phyloP scores from a whole-genome alignment of 352 stramenopile genomes.

The Aphanomyces astaci region DNA sequence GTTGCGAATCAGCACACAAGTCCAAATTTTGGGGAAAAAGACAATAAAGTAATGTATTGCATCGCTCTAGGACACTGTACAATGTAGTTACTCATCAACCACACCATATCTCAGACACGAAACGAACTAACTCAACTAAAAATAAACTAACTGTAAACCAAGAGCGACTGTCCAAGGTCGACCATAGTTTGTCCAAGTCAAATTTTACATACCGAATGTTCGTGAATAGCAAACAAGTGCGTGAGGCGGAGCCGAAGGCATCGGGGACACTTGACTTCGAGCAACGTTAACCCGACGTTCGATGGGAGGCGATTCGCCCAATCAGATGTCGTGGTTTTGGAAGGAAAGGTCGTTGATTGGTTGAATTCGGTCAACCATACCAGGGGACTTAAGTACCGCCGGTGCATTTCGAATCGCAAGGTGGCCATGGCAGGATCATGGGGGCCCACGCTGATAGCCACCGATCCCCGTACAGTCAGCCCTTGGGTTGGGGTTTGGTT shows the following conservation, averaged over 20 bases:
- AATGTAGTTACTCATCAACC: too few relatives aligned
- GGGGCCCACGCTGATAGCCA: constrained; percentile 62
- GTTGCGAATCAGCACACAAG: too few relatives aligned
- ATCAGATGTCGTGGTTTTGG: too few relatives aligned
- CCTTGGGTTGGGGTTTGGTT: constrained; percentile 54
- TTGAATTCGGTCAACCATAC: constrained; percentile 29
- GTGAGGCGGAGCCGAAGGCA: constrained; percentile 88
- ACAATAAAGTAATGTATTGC: too few relatives aligned
- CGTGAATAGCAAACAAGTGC: constrained; percentile 89
- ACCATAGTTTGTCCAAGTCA: too few relatives aligned
- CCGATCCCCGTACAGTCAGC: constrained; percentile 53
- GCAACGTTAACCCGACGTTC: constrained; percentile 92
- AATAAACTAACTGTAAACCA: too few relatives aligned
- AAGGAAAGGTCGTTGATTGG: background rate
- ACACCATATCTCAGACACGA: too few relatives aligned
- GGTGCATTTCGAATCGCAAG: constrained; percentile 63
- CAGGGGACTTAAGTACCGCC: constrained; percentile 58
- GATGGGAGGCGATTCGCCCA: constrained; percentile 28
- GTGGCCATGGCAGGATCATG: constrained; percentile 45
- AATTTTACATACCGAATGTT: constrained; percentile 62
- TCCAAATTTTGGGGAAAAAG: too few relatives aligned
- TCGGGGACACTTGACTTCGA: constrained; percentile 62
- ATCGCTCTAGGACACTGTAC: too few relatives aligned
- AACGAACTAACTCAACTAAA: too few relatives aligned
- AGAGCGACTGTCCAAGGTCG: too few relatives aligned